phyloP scores from a whole-genome alignment of 305 asterid genomes.

The Fraxinus sp. region DNA sequence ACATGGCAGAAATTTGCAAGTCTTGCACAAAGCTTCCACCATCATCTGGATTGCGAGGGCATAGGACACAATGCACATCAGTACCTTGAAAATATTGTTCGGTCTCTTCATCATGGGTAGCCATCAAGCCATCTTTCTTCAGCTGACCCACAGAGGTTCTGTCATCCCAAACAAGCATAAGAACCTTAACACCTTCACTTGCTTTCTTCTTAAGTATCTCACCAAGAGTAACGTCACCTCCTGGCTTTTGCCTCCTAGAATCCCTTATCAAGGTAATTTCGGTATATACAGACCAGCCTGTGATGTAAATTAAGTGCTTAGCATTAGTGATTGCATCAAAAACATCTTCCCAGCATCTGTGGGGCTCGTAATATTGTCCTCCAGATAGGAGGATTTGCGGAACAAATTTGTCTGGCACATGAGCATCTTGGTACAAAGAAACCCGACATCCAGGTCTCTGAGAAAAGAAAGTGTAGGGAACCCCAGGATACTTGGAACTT shows the following conservation, averaged over 20 bases:
- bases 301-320: background rate
- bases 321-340: background rate
- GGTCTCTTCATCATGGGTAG: slow-evolving; percentile 86
- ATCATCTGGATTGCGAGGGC: slow-evolving; percentile 87
- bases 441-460: slow-evolving; percentile 82
- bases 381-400: slow-evolving; percentile 82
- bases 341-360: background rate
- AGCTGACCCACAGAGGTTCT: slow-evolving; percentile 28
- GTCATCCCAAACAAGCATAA: background rate
- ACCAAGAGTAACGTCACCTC: background rate
- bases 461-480: slow-evolving; percentile 77
- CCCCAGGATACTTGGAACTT: slow-evolving; percentile 69
- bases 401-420: slow-evolving; percentile 65
- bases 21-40: slow-evolving; percentile 86
- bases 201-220: background rate
- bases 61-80: slow-evolving; percentile 70
- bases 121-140: slow-evolving; percentile 88
- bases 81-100: slow-evolving; percentile 54
- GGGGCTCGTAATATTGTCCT: slow-evolving; percentile 50
- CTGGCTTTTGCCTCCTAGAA: background rate
- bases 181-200: background rate
- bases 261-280: background rate
- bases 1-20: slow-evolving; percentile 76
- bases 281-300: background rate
- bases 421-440: slow-evolving; percentile 80